These are phyloP conservation scores for Alternaria alternata DNA, from an alignment of 2,329 filamentous ascomycete species.

Conservation along the genomic window DNA sequence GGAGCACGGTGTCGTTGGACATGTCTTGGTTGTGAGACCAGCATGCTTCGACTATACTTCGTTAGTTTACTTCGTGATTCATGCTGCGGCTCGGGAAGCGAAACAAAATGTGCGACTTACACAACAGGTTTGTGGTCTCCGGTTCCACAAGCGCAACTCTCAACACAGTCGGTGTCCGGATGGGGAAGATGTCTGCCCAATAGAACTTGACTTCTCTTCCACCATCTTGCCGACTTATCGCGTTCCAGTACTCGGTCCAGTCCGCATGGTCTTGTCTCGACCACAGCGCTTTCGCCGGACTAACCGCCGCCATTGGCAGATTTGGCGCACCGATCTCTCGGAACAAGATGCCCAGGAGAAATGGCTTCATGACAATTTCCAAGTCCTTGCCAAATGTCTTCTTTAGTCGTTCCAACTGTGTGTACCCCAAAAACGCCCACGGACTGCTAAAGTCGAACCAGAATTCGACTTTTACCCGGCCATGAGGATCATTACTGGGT, in stretches of 20 bases:
- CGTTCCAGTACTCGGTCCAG: conserved; percentile 46
- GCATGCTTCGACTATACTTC: conserved; percentile 37
- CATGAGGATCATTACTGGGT: conserved; percentile 10
- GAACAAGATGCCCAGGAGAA: conserved; percentile 45
- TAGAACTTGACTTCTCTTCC: conserved; percentile 40
- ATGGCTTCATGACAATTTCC: conserved; percentile 44
- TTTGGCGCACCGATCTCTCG: conserved; percentile 48
- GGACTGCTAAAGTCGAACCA: conserved; percentile 49
- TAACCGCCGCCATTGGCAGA: conserved; percentile 32
- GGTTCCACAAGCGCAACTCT: conserved; percentile 43
- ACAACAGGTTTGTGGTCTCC: conserved; percentile 29
- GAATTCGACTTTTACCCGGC: conserved; percentile 36
- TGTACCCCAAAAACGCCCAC: conserved; percentile 48
- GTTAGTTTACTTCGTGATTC: conserved; percentile 8
- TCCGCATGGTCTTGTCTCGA: conserved; percentile 42
- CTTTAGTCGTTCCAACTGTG: conserved; percentile 40
- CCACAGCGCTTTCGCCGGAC: conserved; percentile 37
- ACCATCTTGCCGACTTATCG: conserved; percentile 37
- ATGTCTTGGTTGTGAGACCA: conserved; percentile 45
- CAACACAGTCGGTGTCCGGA: conserved; percentile 45
- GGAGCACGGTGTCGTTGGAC: conserved; percentile 36
- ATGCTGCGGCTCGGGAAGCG: not conserved
- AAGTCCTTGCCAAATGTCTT: conserved; percentile 34
- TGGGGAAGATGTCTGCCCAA: conserved; percentile 44
- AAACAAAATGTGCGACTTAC: conserved; percentile 17